These are phyloP conservation scores for Striga asiatica DNA, from an alignment of 257 asterid genomes.

Conservation along the genomic window DNA sequence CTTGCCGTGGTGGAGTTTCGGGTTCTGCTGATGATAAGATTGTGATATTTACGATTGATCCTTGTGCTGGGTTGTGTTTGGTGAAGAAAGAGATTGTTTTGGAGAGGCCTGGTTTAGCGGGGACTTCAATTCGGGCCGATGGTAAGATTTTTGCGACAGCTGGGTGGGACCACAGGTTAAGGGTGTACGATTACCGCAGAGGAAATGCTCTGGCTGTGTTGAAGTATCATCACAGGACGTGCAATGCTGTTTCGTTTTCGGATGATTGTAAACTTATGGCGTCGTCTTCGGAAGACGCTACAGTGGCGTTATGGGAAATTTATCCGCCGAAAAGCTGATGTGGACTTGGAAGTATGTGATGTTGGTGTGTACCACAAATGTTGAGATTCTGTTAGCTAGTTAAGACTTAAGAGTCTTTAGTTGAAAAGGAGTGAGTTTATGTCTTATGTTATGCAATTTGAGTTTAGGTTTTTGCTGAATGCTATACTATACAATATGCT, in stretches of 20 bases:
- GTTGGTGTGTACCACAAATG: neutral
- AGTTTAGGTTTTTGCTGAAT: no score
- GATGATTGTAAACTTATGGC: conserved; percentile 49
- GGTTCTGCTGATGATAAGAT: conserved; percentile 83
- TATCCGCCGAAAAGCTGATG: conserved; percentile 50
- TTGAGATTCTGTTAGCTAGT: neutral
- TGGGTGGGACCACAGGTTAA: conserved; percentile 92
- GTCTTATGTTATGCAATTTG: no score
- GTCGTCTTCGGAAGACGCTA: conserved; percentile 79
- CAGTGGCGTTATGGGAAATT: conserved; percentile 83
- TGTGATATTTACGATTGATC: conserved; percentile 54
- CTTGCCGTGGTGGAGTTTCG: conserved; percentile 67
- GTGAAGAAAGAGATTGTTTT: conserved; percentile 55
- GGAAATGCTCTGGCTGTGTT: conserved; percentile 82
- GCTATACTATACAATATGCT: no score
- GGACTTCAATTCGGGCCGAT: conserved; percentile 60
- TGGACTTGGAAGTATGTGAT: neutral
- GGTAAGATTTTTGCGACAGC: conserved; percentile 65
- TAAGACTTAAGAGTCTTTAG: no score
- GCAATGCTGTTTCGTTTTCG: conserved; percentile 74
- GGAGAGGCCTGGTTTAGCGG: conserved; percentile 74
- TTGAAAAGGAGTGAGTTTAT: no score
- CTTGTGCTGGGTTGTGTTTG: conserved; percentile 47
- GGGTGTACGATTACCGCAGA: conserved; percentile 69
- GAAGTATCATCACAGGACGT: conserved; percentile 68